A percentile compares a stretch with the other conserved stretches of the same genome.
Conservation (phyloP, 805 yeast genomes). For the Danielozyma ontarioensis region DNA sequence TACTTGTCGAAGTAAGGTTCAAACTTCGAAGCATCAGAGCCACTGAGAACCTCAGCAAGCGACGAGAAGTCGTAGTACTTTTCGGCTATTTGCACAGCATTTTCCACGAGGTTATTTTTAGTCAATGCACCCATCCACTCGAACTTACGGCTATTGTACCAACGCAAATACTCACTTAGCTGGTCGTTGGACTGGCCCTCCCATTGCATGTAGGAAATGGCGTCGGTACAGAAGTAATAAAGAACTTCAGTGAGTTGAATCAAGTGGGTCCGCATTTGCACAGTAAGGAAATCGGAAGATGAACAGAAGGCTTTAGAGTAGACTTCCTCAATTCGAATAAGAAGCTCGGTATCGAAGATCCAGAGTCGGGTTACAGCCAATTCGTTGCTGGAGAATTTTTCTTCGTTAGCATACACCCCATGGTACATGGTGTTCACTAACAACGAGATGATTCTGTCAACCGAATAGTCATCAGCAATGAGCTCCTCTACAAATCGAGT, state of each 20-base stretch:
- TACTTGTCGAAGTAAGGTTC: conserved; percentile 52
- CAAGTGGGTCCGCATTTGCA: conserved; percentile 14
- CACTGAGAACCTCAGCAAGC: conserved; percentile 44
- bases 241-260: conserved; percentile 24
- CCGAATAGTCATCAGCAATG: conserved; percentile 11
- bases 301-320: conserved; percentile 20
- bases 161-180: conserved; percentile 21
- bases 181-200: conserved; percentile 17
- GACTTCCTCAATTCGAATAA: conserved; percentile 36
- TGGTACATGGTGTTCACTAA: conserved; percentile 24
- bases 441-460: conserved; percentile 12
- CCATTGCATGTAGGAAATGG: conserved; percentile 29
- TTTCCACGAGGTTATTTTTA: conserved; percentile 42
- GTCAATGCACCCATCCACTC: conserved; percentile 61
- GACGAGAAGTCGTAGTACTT: conserved; percentile 61
- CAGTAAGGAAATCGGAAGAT: conserved; percentile 6
- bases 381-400: conserved; percentile 24
- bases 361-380: conserved; percentile 34
- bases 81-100: conserved; percentile 62
- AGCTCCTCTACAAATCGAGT: conserved; percentile 20
- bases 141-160: conserved; percentile 27
- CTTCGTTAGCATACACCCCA: conserved; percentile 37
- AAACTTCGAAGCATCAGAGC: conserved; percentile 24
- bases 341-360: conserved; percentile 41
- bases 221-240: conserved; percentile 30